Conservation (phyloP, 2,329 filamentous ascomycete species). For the Botryosphaeria dothidea region DNA sequence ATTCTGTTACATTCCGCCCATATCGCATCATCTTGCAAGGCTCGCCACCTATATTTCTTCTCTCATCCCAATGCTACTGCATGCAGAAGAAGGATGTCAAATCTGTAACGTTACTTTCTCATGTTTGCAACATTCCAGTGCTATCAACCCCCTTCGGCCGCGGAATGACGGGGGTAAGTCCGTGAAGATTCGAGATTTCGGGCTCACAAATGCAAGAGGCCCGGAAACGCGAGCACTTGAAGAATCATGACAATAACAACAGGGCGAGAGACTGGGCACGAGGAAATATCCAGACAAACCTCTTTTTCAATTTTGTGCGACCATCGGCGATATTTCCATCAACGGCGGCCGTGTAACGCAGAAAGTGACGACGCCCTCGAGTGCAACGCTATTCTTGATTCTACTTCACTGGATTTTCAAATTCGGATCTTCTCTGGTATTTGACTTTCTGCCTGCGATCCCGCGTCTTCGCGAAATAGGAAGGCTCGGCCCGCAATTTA, state of each 20-base stretch:
- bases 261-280: neutral
- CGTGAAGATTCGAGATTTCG: neutral
- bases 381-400: neutral
- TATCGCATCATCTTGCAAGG: neutral
- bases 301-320: no score
- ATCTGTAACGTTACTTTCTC: neutral
- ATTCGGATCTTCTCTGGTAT: neutral
- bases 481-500: neutral
- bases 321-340: no score
- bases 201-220: neutral
- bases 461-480: neutral
- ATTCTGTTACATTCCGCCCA: neutral
- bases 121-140: neutral
- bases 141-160: neutral
- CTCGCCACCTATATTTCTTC: neutral
- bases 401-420: neutral
- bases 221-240: neutral
- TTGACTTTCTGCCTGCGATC: neutral
- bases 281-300: no score
- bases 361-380: neutral
- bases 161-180: neutral
- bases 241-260: neutral
- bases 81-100: neutral
- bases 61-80: neutral
- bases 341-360: no score